Base-by-base conservation (phyloP, 352 stramenopile genomes). In the Peronosclerospora sorghi region DNA sequence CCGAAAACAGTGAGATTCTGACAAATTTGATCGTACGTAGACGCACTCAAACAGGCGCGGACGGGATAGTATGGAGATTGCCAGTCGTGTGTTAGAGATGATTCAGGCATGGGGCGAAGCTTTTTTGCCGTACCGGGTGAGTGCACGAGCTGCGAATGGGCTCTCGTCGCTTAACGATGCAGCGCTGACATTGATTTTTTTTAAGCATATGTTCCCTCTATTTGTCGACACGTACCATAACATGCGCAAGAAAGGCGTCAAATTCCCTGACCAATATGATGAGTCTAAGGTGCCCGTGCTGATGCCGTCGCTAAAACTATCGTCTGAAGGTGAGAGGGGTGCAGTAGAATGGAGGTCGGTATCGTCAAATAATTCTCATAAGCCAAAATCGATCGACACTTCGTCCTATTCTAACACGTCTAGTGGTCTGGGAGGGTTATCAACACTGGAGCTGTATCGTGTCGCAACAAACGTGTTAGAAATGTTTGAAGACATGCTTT, bases 211-310 rank as follows among this genome's bases (percentile, higher is more conserved):
- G 19, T 85, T 75, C 35, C 74, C 77, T n/a, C 56, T 79, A 37
- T 84, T 90, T 57, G 77, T 84, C 38, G 70, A 86, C 35, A 83
- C 71, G 57, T 90, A 90, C 54, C 68, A 90, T 55, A 84, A 85
- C 36, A 82, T 90, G 58, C 66, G 77, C 43, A 84, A 82, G 51
- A 75, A 83, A 38, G 77, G 77, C 20, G 63, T 87, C 38, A 62
- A 65, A 38, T 90, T 90, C 52, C 74, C 72, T 12, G 75, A 82
- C 9, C 69, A 84, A 48, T 86, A 85, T 52, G 71, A 90, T 51
- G 69, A 83, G 35, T 71, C 56, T 34, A 74, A 77, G 19, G 71
- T 73, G 12, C 73, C 73, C 0, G 63, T 83, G 40, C 38, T 85
- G 21, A 79, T 65, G 20, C 53, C 57, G 18, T 59, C 55, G 18